Base-by-base conservation (phyloP, 148 eudicot species). In the Polygonum maritimum region DNA sequence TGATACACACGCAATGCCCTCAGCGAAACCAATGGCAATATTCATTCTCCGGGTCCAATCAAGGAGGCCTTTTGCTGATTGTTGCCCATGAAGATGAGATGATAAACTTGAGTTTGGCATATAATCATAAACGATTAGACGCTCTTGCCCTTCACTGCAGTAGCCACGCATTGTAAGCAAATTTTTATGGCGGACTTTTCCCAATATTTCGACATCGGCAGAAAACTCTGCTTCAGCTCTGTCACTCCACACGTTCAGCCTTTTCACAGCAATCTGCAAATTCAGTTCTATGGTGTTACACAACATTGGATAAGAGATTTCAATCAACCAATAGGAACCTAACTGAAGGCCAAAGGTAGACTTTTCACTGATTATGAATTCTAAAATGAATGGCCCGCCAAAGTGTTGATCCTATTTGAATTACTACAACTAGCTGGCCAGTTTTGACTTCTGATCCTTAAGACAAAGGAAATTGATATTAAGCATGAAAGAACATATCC, bases 71-170 rank as follows among this genome's bases (percentile, higher is more conserved):
- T 91, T 95, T 21, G 93, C 49, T 1, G 98, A 90, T 81, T 87
- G 90, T 62, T 87, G 97, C 51, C 98, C 98, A 62, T 87, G 97
- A 82, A 94, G 90, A 80, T 94, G 98, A 58, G 98, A 94, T 15
- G 80, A 82, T 55, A 94, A 81, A 82, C 95, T 94, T 77, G 88
- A 80, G 81, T 94, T 94, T 57, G 89, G 88, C 97, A 91, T 91
- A 82, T 88, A 94, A 63, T 91, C 94, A 55, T 90, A 94, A 44
- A 94, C 92, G 47, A 94, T 94, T 7, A 94, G 90, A 52, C 98
- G 97, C 75, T 94, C 98, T 80, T 91, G 97, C 73, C 95, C 98
- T 86, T 94, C 98, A 60, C 88, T 86, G 80, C 97, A 94, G 81
- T 88, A 94, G 71, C 98, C 98, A 11, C 95, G 97, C 58, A 94